Evolutionary conservation across 352 stramenopile genomes (phyloP), one percentile per base, ranked within the genome.

Genomic region (Pythium dissotocum): DNA sequence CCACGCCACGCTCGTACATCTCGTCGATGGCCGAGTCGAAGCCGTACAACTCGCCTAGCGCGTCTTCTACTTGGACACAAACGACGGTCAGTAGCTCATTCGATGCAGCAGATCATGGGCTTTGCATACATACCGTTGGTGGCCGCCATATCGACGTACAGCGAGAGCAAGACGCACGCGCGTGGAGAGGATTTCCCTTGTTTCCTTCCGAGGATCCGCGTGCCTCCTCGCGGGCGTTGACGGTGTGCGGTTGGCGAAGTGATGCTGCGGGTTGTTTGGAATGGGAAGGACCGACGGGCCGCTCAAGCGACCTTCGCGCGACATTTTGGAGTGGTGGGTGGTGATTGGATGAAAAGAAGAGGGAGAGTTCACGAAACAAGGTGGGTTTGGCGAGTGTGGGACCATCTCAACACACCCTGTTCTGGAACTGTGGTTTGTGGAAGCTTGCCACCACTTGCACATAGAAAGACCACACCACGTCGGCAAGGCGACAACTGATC

Each of bases 11-110:
- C 49, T 75, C 72, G 32, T 78, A 83, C 53, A 88, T 79, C 57
- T 90, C 81, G 42, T 91, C 82, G 59, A 93, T 85, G 36, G 70
- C 72, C 16, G 72, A 77, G 71, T 93, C 85, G 79, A 82, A 90
- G 13, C 61, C 73, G 65, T 91, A 91, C n/a, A 93, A 62, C 61
- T 88, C 79, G 59, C 73, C 73, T 56, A 93, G 67, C 63, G 75
- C 67, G 46, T 93, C 81, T 60, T 74, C 76, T 75, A 48, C 28
- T 6, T 14, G 32, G 28, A 44, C 1, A 14, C 6, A 51, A 61
- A 14, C 48, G 24, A 18, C 35, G 59, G 36, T 68, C 42, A 63
- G 8, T 14, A 18, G 2, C 53, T 55, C 44, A 63, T 63, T 65
- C 59, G 53, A 61, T 33, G 58, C 35, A 26, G 28, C 4, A 61